Conservation (phyloP, 306 rosid species). For the Cucumis hystrix region DNA sequence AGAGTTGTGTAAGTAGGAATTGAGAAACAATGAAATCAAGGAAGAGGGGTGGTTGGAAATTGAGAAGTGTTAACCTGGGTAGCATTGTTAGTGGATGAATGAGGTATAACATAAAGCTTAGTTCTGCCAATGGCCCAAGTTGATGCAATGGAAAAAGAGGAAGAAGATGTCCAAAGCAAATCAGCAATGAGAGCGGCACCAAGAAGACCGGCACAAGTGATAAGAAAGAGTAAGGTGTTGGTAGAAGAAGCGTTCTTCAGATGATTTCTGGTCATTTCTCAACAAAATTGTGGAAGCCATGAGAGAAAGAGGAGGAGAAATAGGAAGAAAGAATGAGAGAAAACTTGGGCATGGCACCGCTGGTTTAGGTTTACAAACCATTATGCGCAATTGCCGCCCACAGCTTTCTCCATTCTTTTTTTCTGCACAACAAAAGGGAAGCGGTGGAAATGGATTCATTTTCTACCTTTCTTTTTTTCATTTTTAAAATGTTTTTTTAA, state of each 20-base stretch:
- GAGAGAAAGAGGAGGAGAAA: not conserved
- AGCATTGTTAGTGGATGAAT: constrained; percentile 1
- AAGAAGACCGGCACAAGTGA: constrained; percentile 25
- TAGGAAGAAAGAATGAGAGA: not conserved
- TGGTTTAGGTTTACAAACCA: constrained; percentile 32
- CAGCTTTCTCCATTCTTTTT: not conserved
- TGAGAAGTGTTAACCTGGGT: constrained; percentile 12
- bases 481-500: too few relatives aligned
- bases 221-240: constrained; percentile 18
- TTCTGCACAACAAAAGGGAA: not conserved
- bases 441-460: not conserved
- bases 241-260: constrained; percentile 19
- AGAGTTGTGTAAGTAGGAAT: not conserved
- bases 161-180: constrained; percentile 45
- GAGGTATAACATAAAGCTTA: constrained; percentile 13
- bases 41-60: not conserved
- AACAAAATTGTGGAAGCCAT: not conserved
- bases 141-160: constrained; percentile 28
- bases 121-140: constrained; percentile 24
- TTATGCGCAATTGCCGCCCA: not conserved
- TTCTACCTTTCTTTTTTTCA: not conserved
- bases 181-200: constrained; percentile 30
- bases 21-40: not conserved
- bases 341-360: constrained; percentile 61
- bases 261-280: constrained; percentile 28